A percentile compares a stretch with the other conserved stretches of the same genome.
These are phyloP conservation scores for Agrocybe praecox DNA, from an alignment of 768 basidiomycete species.

Conservation along the genomic window DNA sequence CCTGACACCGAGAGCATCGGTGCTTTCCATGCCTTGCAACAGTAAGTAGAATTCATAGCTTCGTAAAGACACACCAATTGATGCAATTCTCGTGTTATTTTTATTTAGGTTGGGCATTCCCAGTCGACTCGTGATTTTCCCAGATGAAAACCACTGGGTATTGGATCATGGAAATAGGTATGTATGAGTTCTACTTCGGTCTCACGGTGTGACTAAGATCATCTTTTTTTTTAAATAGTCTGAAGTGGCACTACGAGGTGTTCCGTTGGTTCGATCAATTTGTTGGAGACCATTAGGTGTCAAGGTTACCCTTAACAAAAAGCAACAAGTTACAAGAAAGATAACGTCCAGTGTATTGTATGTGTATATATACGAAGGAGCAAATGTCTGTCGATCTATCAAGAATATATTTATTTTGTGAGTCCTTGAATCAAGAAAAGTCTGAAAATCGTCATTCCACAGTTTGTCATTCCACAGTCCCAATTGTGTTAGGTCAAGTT, in stretches of 20 bases:
- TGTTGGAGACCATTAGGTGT: conserved; percentile 39
- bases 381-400: neutral
- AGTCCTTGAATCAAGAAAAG: neutral
- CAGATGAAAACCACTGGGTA: conserved; percentile 94
- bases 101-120: conserved; percentile 62
- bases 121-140: conserved; percentile 81
- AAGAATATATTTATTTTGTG: neutral
- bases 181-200: conserved; percentile 11
- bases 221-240: conserved; percentile 39
- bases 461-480: no score
- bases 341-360: neutral
- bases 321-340: neutral
- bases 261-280: conserved; percentile 86
- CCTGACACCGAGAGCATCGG: conserved; percentile 84
- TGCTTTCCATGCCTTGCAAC: conserved; percentile 84
- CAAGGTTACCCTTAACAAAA: neutral
- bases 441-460: no score
- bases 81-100: neutral
- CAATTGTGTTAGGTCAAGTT: neutral
- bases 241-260: conserved; percentile 96
- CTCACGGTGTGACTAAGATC: neutral
- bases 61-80: neutral
- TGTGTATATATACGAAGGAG: neutral
- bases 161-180: conserved; percentile 77
- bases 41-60: conserved; percentile 48